These are phyloP conservation scores for Backusella sp. DNA, from an alignment of 192 early-diverging fungal genomes.

Conservation along the genomic window DNA sequence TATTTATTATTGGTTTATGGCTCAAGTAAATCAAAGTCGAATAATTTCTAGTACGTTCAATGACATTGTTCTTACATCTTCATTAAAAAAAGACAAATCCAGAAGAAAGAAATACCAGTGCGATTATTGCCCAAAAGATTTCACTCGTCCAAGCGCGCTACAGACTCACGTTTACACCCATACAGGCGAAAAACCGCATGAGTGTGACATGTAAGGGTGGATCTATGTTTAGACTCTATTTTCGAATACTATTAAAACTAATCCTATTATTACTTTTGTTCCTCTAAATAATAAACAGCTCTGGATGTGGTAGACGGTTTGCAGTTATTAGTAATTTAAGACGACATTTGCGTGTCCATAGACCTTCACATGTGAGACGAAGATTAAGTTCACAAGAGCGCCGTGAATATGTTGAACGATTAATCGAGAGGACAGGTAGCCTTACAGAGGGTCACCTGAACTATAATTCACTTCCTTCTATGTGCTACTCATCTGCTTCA, in stretches of 20 bases:
- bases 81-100: not conserved
- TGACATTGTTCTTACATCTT: not conserved
- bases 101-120: slow-evolving; percentile 17
- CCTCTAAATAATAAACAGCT: not conserved
- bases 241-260: not conserved
- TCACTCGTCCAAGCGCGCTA: slow-evolving; percentile 23
- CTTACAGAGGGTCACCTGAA: not conserved
- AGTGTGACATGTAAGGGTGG: slow-evolving; percentile 20
- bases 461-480: slow-evolving; percentile 1
- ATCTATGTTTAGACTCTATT: not conserved
- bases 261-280: not conserved
- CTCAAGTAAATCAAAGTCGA: slow-evolving; percentile 3
- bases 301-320: slow-evolving; percentile 13
- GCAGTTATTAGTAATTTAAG: slow-evolving; percentile 15
- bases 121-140: slow-evolving; percentile 10
- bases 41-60: not conserved
- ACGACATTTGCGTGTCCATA: slow-evolving; percentile 12
- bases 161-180: slow-evolving; percentile 25
- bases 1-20: not conserved
- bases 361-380: not conserved
- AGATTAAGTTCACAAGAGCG: slow-evolving; percentile 4
- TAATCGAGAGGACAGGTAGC: slow-evolving; percentile 1
- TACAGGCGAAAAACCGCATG: slow-evolving; percentile 29
- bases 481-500: slow-evolving; percentile 12
- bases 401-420: not conserved